These are phyloP conservation scores for Paraconiothyrium brasiliense DNA, from an alignment of 2,329 filamentous ascomycete species.

Conservation along the genomic window DNA sequence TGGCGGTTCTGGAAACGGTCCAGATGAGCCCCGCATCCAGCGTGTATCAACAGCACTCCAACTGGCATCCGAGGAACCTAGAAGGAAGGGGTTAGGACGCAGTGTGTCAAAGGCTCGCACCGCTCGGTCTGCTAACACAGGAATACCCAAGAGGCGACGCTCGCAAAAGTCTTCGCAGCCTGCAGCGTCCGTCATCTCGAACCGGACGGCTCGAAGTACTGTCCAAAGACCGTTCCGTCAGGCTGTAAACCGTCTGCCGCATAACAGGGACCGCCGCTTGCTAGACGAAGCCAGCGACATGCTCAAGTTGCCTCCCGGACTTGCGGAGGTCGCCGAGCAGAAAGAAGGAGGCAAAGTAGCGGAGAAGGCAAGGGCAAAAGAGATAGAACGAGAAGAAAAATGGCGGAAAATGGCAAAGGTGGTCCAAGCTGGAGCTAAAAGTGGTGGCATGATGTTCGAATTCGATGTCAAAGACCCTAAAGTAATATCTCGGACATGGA, in stretches of 20 bases:
- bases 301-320: constrained; percentile 67
- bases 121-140: constrained; percentile 48
- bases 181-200: constrained; percentile 49
- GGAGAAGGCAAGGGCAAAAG: constrained; percentile 64
- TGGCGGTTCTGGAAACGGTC: constrained; percentile 37
- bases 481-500: constrained; percentile 92
- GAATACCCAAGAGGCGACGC: constrained; percentile 50
- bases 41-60: constrained; percentile 68
- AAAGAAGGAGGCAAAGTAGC: constrained; percentile 59
- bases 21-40: constrained; percentile 57
- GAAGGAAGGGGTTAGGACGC: constrained; percentile 62
- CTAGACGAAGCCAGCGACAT: constrained; percentile 71
- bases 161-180: constrained; percentile 57
- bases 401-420: constrained; percentile 72
- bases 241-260: constrained; percentile 62
- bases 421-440: constrained; percentile 56
- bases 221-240: constrained; percentile 59
- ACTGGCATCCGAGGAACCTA: constrained; percentile 64
- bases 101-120: constrained; percentile 59
- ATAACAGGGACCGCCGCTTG: constrained; percentile 63
- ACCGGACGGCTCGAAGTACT: constrained; percentile 46
- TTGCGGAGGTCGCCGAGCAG: constrained; percentile 55
- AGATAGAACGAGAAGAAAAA: constrained; percentile 70
- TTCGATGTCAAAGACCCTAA: constrained; percentile 84
- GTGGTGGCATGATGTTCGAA: constrained; percentile 73